Evolutionary conservation across 768 basidiomycete genomes (phyloP), one percentile per base, ranked within the genome.

Genomic region (Mycena belliarum): DNA sequence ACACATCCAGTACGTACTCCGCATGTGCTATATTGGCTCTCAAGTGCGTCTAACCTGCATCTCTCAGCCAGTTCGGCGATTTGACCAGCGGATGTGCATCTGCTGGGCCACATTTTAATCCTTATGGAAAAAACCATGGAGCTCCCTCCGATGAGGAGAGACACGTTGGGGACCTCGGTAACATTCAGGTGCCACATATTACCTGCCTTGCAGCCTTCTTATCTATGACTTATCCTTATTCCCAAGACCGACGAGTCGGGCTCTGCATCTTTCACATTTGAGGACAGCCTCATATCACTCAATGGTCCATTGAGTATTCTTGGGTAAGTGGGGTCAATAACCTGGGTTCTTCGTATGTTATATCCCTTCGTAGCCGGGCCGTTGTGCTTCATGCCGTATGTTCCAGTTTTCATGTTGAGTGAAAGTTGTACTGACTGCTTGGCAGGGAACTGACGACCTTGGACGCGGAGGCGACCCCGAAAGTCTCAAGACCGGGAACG

Each of bases 71-170:
- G 67, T 72, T 76, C 41, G 91, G 91, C 26, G 88, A 93, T 72
- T 70, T 86, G 60, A 80, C 78, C 24, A 69, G 74, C n/a, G 89
- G 86, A 1, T 91, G 89, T 67, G 35, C 74, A 9, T 87, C 88
- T 20, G 80, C 91, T 32, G 89, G 89, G 2, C 63, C 84, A 32
- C 91, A 93, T 72, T 93, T 84, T 79, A 93, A 93, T 74, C 89
- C 89, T 0, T 80, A 78, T 71, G 76, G 72, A 20, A 77, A 79
- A 56, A 81, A 73, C 11, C 92, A 93, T 63, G 90, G 90, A 55
- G 87, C 80, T 4, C 88, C 81, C 11, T 69, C 71, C 10, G 82
- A 83, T 64, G 56, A 63, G 5, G 70, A 69, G 51, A 47, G 68
- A 56, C 91, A 93, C 69, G 84, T 88, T 26, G 91, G 91, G 0